Percentiles rank a stretch among this genome's conserved stretches.
These are phyloP conservation scores for Porcisia hertigi DNA, from an alignment of 208 protist genomes.

Conservation along the genomic window DNA sequence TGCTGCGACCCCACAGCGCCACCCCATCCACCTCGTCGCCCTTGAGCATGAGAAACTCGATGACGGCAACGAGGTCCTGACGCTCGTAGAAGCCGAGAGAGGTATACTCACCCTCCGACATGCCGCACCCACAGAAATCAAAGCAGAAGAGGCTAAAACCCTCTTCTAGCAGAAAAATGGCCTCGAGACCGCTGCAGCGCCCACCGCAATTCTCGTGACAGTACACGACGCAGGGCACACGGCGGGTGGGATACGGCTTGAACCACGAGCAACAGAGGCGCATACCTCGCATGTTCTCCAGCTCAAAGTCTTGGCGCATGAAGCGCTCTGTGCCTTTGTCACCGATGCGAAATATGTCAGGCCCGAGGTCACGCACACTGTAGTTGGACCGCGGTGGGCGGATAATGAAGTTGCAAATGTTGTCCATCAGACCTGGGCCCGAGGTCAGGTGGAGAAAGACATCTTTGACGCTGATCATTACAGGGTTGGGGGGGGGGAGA, in stretches of 20 bases:
- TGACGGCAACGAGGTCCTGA: conserved; percentile 89
- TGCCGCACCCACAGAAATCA: conserved; percentile 93
- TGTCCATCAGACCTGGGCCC: conserved; percentile 59
- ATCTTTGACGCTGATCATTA: conserved; percentile 48
- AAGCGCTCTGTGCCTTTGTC: conserved; percentile 42
- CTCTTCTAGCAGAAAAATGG: conserved; percentile 75
- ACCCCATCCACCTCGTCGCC: conserved; percentile 70
- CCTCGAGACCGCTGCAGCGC: conserved; percentile 79
- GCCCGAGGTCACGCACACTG: conserved; percentile 56
- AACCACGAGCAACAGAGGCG: conserved; percentile 86
- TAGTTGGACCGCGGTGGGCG: conserved; percentile 77
- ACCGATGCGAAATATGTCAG: conserved; percentile 62
- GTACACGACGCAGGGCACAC: conserved; percentile 90
- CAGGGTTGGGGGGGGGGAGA: neutral
- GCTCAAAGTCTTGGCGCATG: conserved; percentile 66
- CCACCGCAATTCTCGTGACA: conserved; percentile 90
- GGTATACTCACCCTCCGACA: conserved; percentile 95
- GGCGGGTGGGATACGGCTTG: conserved; percentile 35
- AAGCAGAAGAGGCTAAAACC: conserved; percentile 93
- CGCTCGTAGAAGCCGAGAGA: conserved; percentile 96
- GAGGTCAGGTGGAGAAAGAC: conserved; percentile 41
- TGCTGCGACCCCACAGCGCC: conserved; percentile 93
- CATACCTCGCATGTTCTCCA: conserved; percentile 86
- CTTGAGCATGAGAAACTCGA: conserved; percentile 78
- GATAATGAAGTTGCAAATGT: conserved; percentile 87